phyloP scores from a whole-genome alignment of 2,329 filamentous ascomycete species.

The Phyllosticta capitalensis region DNA sequence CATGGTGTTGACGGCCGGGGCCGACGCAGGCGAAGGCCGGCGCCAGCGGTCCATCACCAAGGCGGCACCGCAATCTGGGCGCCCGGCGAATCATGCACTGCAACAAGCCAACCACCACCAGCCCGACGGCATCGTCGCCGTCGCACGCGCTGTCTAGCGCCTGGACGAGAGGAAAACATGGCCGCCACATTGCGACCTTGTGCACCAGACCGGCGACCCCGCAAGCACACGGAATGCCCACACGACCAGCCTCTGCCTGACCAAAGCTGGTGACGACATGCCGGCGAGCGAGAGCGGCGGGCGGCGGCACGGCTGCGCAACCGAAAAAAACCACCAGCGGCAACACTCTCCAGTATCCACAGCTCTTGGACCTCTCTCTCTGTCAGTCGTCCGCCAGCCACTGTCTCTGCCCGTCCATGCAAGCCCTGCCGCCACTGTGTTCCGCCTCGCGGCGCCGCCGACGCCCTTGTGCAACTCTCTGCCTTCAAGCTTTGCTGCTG shows the following conservation, averaged over 20 bases:
- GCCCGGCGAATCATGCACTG: background rate
- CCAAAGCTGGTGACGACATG: too few species aligned
- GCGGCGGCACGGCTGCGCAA: too few species aligned
- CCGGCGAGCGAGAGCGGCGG: too few species aligned
- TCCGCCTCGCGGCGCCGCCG: background rate
- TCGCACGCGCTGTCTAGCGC: too few species aligned
- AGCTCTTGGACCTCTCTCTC: too few species aligned
- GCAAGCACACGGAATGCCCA: background rate
- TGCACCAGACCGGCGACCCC: background rate
- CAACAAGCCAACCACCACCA: background rate
- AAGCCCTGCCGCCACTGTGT: background rate
- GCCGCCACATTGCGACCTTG: background rate
- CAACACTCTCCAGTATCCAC: too few species aligned
- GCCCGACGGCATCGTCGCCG: too few species aligned
- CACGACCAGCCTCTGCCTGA: background rate
- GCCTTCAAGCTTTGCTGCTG: background rate
- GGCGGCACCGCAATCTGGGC: background rate
- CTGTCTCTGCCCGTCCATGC: background rate
- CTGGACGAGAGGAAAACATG: too few species aligned
- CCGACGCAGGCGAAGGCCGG: background rate
- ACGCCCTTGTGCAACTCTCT: background rate
- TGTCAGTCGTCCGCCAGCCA: background rate
- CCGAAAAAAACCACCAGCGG: too few species aligned
- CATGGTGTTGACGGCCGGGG: background rate
- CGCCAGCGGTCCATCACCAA: too few species aligned